A percentile compares a stretch with the other conserved stretches of the same genome.
Conservation (phyloP, 1,284 basidiomycete genomes). For the Rhodofomes roseus region DNA sequence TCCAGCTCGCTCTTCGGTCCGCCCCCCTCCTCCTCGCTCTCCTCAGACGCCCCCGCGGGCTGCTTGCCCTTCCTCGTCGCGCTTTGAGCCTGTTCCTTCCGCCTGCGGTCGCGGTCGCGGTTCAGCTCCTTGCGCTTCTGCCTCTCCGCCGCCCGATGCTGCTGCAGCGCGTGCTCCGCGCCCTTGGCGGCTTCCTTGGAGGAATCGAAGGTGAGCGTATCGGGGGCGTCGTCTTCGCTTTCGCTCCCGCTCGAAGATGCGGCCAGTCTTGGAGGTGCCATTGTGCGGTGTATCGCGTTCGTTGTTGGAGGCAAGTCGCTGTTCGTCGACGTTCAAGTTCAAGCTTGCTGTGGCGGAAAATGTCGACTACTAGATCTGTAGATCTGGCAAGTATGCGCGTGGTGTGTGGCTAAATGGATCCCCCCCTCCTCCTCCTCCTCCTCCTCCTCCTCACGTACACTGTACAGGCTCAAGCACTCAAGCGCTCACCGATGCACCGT, state of each 20-base stretch:
- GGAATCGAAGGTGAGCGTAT: constrained; percentile 27
- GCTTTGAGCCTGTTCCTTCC: constrained; percentile 28
- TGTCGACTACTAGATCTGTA: too few relatives aligned
- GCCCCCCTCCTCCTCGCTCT: not conserved
- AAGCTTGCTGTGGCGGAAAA: too few relatives aligned
- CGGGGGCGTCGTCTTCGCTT: constrained; percentile 27
- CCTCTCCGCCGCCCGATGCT: constrained; percentile 24
- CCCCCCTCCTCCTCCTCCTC: too few relatives aligned
- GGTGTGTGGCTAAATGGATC: too few relatives aligned
- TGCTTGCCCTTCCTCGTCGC: not conserved
- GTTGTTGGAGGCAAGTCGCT: too few relatives aligned
- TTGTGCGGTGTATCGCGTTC: too few relatives aligned
- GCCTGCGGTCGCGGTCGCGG: constrained; percentile 21
- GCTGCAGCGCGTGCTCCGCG: constrained; percentile 20
- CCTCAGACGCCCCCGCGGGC: not conserved
- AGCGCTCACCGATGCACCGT: too few relatives aligned
- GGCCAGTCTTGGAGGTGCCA: too few relatives aligned
- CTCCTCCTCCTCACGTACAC: too few relatives aligned
- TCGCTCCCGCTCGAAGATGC: not conserved
- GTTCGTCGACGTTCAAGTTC: too few relatives aligned
- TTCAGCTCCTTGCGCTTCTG: constrained; percentile 30
- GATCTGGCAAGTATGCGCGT: too few relatives aligned
- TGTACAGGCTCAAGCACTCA: too few relatives aligned
- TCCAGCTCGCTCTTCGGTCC: constrained; percentile 15
- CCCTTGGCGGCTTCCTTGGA: constrained; percentile 26